These are phyloP conservation scores for Alternaria angustiovoidea DNA, from an alignment of 2,329 filamentous ascomycete genomes.

Conservation along the genomic window DNA sequence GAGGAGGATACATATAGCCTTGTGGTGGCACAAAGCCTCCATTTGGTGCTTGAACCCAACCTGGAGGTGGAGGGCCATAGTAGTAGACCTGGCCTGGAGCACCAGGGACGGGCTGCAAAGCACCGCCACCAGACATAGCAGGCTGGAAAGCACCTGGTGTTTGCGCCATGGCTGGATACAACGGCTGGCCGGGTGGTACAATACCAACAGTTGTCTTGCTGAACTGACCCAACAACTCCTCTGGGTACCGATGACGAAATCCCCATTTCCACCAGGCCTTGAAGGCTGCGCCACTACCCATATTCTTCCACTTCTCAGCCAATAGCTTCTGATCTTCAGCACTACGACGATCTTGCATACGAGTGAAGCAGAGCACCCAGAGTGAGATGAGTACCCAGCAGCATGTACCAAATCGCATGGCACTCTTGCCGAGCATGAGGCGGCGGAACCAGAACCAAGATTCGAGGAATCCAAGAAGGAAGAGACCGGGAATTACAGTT, in stretches of 20 bases:
- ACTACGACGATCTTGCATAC: constrained; percentile 42
- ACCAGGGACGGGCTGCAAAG: constrained; percentile 10
- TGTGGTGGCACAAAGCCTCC: constrained; percentile 29
- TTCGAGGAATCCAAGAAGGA: constrained; percentile 45
- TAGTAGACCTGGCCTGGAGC: constrained; percentile 33
- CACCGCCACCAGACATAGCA: constrained; percentile 5
- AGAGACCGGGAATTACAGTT: constrained; percentile 35
- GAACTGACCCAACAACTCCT: constrained; percentile 41
- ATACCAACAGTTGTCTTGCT: constrained; percentile 41
- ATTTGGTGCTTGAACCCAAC: constrained; percentile 28
- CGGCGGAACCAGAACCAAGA: constrained; percentile 48
- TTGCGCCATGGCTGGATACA: constrained; percentile 37
- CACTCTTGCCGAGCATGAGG: constrained; percentile 43
- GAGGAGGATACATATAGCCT: constrained; percentile 23
- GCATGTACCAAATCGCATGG: constrained; percentile 43
- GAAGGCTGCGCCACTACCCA: constrained; percentile 36
- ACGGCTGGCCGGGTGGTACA: constrained; percentile 35
- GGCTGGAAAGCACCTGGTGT: constrained; percentile 15
- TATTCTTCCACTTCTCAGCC: constrained; percentile 41
- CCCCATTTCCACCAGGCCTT: constrained; percentile 47
- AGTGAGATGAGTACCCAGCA: constrained; percentile 43
- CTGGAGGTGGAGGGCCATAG: constrained; percentile 33
- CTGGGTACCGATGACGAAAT: constrained; percentile 41
- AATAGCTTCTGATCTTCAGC: constrained; percentile 42
- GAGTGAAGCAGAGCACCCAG: constrained; percentile 43